Percentiles rank a stretch among this genome's conserved stretches.
These are phyloP conservation scores for Suillus cothurnatus DNA, from an alignment of 768 basidiomycete species.

Conservation along the genomic window DNA sequence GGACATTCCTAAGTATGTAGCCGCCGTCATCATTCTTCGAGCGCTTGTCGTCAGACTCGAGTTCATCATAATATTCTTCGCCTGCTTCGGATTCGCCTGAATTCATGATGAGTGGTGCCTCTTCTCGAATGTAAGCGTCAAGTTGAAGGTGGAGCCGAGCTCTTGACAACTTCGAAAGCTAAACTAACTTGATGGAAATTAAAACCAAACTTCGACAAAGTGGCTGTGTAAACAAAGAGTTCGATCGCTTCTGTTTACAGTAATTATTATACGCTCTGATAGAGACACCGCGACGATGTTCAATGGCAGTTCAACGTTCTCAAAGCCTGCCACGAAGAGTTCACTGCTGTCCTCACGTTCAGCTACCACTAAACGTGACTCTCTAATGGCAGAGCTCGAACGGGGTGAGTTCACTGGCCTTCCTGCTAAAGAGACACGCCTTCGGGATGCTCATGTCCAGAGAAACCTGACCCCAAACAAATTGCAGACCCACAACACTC, in stretches of 20 bases:
- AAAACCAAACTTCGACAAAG: not conserved
- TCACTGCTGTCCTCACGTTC: constrained; percentile 23
- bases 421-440: not conserved
- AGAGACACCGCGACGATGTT: not conserved
- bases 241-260: not conserved
- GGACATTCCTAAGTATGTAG: constrained; percentile 42
- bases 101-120: constrained; percentile 11
- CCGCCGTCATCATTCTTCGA: constrained; percentile 15
- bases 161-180: not conserved
- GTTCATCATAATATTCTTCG: constrained; percentile 23
- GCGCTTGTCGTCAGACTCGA: constrained; percentile 5
- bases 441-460: constrained; percentile 3
- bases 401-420: constrained; percentile 43
- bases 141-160: not conserved
- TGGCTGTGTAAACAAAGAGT: constrained; percentile 3
- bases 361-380: constrained; percentile 58
- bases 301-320: constrained; percentile 2
- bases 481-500: constrained; percentile 63
- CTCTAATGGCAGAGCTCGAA: constrained; percentile 67
- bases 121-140: not conserved
- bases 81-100: constrained; percentile 24
- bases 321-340: not conserved
- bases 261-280: not conserved
- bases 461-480: constrained; percentile 6
- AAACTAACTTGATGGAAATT: not conserved